These are phyloP conservation scores for Decorospora gaudefroyi DNA, from an alignment of 2,329 filamentous ascomycete genomes.

Conservation along the genomic window DNA sequence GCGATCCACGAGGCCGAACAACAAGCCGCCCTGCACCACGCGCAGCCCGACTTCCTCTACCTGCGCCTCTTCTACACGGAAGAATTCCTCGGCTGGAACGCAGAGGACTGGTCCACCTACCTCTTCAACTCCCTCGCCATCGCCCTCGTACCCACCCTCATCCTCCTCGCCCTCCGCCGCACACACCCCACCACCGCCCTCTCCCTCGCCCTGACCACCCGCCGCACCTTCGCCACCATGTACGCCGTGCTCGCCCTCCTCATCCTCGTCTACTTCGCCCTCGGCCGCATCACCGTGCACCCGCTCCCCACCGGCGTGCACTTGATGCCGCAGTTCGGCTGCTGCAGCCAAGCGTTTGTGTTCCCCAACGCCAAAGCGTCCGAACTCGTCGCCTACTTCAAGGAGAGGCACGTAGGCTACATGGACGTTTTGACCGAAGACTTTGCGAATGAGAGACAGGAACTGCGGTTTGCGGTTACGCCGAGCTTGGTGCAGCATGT, in stretches of 20 bases:
- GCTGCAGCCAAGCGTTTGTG: conserved; percentile 53
- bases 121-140: conserved; percentile 42
- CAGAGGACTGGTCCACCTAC: conserved; percentile 49
- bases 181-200: conserved; percentile 26
- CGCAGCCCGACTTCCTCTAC: conserved; percentile 47
- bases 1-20: conserved; percentile 45
- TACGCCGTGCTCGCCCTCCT: conserved; percentile 18
- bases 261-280: conserved; percentile 48
- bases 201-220: conserved; percentile 25
- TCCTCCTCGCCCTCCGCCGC: conserved; percentile 35
- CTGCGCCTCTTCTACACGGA: conserved; percentile 56
- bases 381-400: conserved; percentile 40
- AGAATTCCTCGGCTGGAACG: conserved; percentile 53
- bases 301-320: conserved; percentile 47
- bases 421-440: conserved; percentile 51
- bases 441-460: conserved; percentile 47
- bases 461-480: conserved; percentile 50
- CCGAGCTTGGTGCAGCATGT: conserved; percentile 54
- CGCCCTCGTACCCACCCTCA: conserved; percentile 22
- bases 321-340: conserved; percentile 51
- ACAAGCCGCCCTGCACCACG: conserved; percentile 29
- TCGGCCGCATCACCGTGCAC: conserved; percentile 48
- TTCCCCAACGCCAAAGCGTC: conserved; percentile 47
- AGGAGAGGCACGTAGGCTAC: conserved; percentile 42
- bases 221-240: conserved; percentile 26